Evolutionary conservation across 2,329 filamentous ascomycete species (phyloP).

Genomic region (Ustulina deusta): DNA sequence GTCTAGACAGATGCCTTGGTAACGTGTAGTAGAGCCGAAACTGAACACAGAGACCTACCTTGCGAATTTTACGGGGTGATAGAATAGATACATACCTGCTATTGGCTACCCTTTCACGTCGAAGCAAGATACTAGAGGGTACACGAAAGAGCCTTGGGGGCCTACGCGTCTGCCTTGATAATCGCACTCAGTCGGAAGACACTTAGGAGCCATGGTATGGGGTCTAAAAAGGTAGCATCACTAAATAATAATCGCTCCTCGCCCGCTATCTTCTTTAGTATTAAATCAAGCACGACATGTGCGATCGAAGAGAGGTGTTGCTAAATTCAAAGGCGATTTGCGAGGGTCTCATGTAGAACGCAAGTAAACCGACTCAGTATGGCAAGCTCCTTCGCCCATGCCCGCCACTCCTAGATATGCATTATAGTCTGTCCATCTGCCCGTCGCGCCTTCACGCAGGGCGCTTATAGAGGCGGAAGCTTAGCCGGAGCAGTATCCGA

Average conservation of each 20-base stretch:
- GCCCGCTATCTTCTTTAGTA: background rate
- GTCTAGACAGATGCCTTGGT: too few species aligned
- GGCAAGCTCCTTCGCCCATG: background rate
- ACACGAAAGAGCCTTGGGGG: background rate
- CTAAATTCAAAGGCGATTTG: background rate
- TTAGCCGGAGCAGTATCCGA: constrained; percentile 45
- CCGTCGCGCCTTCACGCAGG: background rate
- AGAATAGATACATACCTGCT: background rate
- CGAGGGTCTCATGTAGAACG: background rate
- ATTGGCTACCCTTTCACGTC: background rate
- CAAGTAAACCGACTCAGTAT: background rate
- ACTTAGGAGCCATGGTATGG: background rate
- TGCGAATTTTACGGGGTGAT: too few species aligned
- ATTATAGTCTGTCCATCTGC: background rate
- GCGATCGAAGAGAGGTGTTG: too few species aligned
- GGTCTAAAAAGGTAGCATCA: background rate
- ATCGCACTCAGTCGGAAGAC: background rate
- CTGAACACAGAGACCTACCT: too few species aligned
- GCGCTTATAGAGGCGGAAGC: background rate
- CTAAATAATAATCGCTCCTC: background rate
- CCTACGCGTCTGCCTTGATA: too few species aligned
- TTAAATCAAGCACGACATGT: background rate
- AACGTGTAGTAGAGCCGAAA: too few species aligned
- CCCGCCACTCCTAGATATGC: too few species aligned
- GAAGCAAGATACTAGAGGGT: background rate